Evolutionary conservation across 768 basidiomycete species (phyloP), one percentile per base, ranked within the genome.

Genomic region (Mycena alexandri): DNA sequence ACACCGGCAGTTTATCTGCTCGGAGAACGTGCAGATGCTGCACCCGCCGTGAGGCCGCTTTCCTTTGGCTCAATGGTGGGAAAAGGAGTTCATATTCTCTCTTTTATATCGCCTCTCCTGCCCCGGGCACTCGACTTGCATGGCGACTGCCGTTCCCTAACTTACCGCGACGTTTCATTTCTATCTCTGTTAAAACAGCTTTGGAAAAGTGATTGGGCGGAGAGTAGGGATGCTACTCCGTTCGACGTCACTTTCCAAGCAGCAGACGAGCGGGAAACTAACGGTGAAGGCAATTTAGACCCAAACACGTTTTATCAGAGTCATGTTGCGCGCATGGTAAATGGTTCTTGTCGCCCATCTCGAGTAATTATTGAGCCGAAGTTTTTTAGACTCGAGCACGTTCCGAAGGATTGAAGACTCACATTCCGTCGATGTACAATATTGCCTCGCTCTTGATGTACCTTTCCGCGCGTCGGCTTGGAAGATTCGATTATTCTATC

Each of bases 191-290:
- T 84, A 25, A 71, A 72, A 21, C 80, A 84, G 36, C 71, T 87
- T 12, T 80, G 82, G 79, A 79, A 75, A 61, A 85, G 83, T 62
- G 83, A 85, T 17, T 87, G 86, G 85, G 84, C 84, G 0, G 81
- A 81, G 64, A 79, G 83, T 41, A 71, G 75, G 12, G 86, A 88
- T 67, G 81, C 81, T 2, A 75, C 82, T 10, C 83, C 85, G 0
- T 86, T 78, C 60, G 86, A 87, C 61, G 78, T 79, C 24, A 86
- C 86, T 3, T 85, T 85, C 59, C 75, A 81, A 53, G 82, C 83
- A 7, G 79, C 79, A 8, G 81, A 85, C 55, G 77, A 79, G 43
- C 76, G 85, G 19, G 85, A 86, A 57, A 69, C 71, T 3, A 59
- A 70, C 13, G 63, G 68, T 1, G 85, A 85, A 73, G 85, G 84